These are phyloP conservation scores for Botrytis pseudocinerea DNA, from an alignment of 2,329 filamentous ascomycete genomes.

Conservation along the genomic window DNA sequence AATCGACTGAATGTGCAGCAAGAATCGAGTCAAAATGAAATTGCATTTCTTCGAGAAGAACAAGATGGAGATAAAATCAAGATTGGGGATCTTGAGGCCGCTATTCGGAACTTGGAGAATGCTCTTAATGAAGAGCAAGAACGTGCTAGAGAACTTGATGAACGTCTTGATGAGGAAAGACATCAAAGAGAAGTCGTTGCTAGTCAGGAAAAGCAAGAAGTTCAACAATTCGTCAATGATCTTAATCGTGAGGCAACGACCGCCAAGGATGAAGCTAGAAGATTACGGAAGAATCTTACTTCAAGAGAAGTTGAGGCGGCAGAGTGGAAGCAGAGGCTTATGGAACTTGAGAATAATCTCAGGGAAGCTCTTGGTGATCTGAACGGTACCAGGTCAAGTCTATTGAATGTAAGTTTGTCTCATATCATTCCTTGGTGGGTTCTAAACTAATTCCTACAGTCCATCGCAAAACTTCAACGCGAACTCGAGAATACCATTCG, in stretches of 20 bases:
- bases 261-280: constrained; percentile 82
- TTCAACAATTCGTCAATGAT: constrained; percentile 89
- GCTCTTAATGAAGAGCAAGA: constrained; percentile 84
- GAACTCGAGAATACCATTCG: constrained; percentile 82
- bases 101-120: constrained; percentile 76
- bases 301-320: constrained; percentile 84
- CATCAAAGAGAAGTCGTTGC: constrained; percentile 85
- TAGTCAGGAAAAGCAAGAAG: constrained; percentile 88
- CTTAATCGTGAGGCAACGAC: constrained; percentile 80
- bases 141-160: constrained; percentile 67
- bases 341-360: constrained; percentile 87
- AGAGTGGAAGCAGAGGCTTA: constrained; percentile 86
- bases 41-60: constrained; percentile 92
- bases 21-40: constrained; percentile 89
- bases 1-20: constrained; percentile 86
- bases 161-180: constrained; percentile 75
- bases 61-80: constrained; percentile 98
- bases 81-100: constrained; percentile 88
- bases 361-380: constrained; percentile 85
- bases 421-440: neutral
- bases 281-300: constrained; percentile 78
- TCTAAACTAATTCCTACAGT: constrained; percentile 49
- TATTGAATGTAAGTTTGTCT: constrained; percentile 66
- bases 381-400: constrained; percentile 78
- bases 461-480: constrained; percentile 82